Evolutionary conservation across 164 flowering plant genomes (phyloP).

Genomic region (Cinnamomum chago): DNA sequence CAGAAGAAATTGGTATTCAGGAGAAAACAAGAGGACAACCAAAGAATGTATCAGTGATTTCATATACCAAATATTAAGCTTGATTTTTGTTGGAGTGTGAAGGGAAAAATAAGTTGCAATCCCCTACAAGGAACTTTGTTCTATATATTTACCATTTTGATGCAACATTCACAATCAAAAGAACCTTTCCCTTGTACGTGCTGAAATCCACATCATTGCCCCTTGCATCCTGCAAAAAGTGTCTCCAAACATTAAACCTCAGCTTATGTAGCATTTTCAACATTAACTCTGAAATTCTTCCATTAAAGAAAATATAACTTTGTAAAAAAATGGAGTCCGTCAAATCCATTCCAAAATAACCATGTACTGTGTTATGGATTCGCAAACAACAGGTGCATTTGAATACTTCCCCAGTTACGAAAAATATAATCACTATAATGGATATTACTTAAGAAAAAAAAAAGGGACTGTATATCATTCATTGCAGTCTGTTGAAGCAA

Average conservation of each 20-base stretch:
- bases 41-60: background rate
- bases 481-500: no score
- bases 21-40: background rate
- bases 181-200: constrained; percentile 67
- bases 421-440: no score
- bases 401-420: no score
- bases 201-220: constrained; percentile 73
- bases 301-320: no score
- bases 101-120: background rate
- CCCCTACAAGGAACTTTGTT: background rate
- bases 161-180: constrained; percentile 78
- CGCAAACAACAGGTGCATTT: no score
- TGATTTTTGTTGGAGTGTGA: background rate
- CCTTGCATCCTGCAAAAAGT: constrained; percentile 54
- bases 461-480: no score
- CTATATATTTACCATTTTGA: constrained; percentile 57
- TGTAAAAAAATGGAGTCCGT: background rate
- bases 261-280: background rate
- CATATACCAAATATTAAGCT: background rate
- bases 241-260: background rate
- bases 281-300: background rate
- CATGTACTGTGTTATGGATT: no score
- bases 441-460: no score
- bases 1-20: background rate
- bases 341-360: background rate